phyloP scores from a whole-genome alignment of 2,329 filamentous ascomycete genomes.

The Coniella lustricola region DNA sequence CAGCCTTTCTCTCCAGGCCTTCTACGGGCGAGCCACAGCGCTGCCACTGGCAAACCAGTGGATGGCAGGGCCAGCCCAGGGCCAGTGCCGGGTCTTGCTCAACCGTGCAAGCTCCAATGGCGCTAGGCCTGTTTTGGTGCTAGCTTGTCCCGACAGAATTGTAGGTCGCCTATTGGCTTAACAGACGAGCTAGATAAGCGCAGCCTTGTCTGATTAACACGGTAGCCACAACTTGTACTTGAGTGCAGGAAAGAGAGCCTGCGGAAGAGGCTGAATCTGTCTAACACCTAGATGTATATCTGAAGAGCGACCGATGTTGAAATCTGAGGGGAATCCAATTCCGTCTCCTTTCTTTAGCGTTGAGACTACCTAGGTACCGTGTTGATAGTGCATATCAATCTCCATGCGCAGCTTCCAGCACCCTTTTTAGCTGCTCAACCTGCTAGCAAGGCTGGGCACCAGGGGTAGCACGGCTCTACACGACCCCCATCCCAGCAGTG shows the following conservation, averaged over 20 bases:
- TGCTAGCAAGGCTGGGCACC: not conserved
- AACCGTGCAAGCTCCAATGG: conserved; percentile 1
- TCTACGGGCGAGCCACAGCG: too few relatives aligned
- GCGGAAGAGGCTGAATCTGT: not conserved
- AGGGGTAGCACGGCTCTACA: not conserved
- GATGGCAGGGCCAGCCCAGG: too few relatives aligned
- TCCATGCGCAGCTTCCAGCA: too few relatives aligned
- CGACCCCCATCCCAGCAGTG: too few relatives aligned
- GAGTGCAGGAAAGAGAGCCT: not conserved
- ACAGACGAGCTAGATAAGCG: not conserved
- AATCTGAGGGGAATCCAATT: not conserved
- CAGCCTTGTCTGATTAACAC: not conserved
- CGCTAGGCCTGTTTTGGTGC: conserved; percentile 2
- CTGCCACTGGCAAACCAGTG: too few relatives aligned
- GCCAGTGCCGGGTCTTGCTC: conserved; percentile 1
- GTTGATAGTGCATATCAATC: too few relatives aligned
- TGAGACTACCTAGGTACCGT: too few relatives aligned
- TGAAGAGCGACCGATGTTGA: too few relatives aligned
- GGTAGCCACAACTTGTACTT: not conserved
- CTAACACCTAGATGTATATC: not conserved
- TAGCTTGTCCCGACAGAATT: conserved; percentile 13
- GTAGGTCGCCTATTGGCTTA: conserved; percentile 6
- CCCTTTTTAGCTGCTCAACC: too few relatives aligned
- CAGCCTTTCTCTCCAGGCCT: too few relatives aligned
- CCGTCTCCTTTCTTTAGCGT: not conserved